Evolutionary conservation across 2,329 filamentous ascomycete genomes (phyloP), one percentile per base, ranked within the genome.

Genomic region (Pyrenophora tritici-repentis): DNA sequence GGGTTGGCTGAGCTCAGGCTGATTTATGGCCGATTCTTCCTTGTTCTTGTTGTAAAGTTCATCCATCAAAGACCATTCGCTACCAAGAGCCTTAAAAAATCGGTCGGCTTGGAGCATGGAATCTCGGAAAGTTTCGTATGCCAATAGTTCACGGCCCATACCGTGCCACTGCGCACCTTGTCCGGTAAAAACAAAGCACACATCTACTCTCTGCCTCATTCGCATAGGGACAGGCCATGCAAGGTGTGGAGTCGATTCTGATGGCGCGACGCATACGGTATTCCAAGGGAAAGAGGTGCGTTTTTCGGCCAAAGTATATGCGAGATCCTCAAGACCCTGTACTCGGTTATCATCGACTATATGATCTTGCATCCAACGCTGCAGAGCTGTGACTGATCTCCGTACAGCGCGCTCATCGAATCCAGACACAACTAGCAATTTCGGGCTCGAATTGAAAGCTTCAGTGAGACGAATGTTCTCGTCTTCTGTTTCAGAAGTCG

Each of bases 131-230:
- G 45, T 33, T 2, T 47, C 18, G 18, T 57, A 62, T 9, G 13
- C 20, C 29, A 61, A 38, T n/a, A 68, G 42, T 24, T 65, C 57
- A 3, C 45, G 37, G 8, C 63, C 67, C 67, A 70, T 70, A 0
- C 47, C 47, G 34, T 37, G 9, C 55, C 59, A 71, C 33, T 70
- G 65, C 2, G 68, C 68, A 8, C 69, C 68, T 53, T 72, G 68
- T 1, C 69, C 69, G 1, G 65, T 72, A 55, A 70, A 72, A 1
- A 69, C 58, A 22, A 56, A 59, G 33, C 56, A 50, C 1, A 56
- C 1, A 1, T 39, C 33, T 3, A 20, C 9, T 1, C 41, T 17
- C 5, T 34, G 47, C 29, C 41, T 47, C 5, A 22, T 9, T 29
- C 47, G 40, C 6, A 26, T 18, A 9, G 55, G 55, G 12, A 24